These are phyloP conservation scores for Kalanchoe fedtschenkoi DNA, from an alignment of 164 flowering plant species.

Conservation along the genomic window DNA sequence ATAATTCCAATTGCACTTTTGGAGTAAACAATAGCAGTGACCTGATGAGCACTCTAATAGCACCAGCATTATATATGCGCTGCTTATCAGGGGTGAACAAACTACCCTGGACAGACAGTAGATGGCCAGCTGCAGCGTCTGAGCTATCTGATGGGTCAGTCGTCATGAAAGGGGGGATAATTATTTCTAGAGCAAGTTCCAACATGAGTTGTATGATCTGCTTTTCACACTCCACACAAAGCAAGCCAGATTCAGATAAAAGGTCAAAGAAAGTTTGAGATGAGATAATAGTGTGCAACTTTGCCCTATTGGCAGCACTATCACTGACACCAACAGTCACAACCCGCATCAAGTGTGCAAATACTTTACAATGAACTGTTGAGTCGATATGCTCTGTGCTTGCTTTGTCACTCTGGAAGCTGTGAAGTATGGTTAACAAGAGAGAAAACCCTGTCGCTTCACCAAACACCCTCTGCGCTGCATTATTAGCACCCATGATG, in stretches of 20 bases:
- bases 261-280: slow-evolving; percentile 89
- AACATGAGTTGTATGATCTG: slow-evolving; percentile 81
- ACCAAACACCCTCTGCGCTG: slow-evolving; percentile 90
- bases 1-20: slow-evolving; percentile 78
- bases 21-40: slow-evolving; percentile 80
- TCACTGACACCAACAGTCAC: slow-evolving; percentile 79
- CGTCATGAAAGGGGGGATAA: slow-evolving; percentile 69
- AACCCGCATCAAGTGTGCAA: slow-evolving; percentile 71
- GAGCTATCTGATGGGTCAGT: slow-evolving; percentile 32
- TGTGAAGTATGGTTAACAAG: slow-evolving; percentile 69
- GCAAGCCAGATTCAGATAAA: slow-evolving; percentile 80
- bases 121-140: slow-evolving; percentile 42
- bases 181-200: slow-evolving; percentile 92
- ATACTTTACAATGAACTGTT: slow-evolving; percentile 43
- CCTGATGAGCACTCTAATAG: slow-evolving; percentile 69
- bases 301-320: slow-evolving; percentile 61
- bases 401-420: slow-evolving; percentile 67
- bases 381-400: slow-evolving; percentile 31
- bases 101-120: slow-evolving; percentile 47
- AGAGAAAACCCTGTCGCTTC: slow-evolving; percentile 99
- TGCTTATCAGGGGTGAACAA: slow-evolving; percentile 47
- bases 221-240: slow-evolving; percentile 78
- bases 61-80: slow-evolving; percentile 86
- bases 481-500: slow-evolving; percentile 60
- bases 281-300: slow-evolving; percentile 57